These are phyloP conservation scores for Botrytis sinoallii DNA, from an alignment of 2,329 filamentous ascomycete genomes.

Conservation along the genomic window DNA sequence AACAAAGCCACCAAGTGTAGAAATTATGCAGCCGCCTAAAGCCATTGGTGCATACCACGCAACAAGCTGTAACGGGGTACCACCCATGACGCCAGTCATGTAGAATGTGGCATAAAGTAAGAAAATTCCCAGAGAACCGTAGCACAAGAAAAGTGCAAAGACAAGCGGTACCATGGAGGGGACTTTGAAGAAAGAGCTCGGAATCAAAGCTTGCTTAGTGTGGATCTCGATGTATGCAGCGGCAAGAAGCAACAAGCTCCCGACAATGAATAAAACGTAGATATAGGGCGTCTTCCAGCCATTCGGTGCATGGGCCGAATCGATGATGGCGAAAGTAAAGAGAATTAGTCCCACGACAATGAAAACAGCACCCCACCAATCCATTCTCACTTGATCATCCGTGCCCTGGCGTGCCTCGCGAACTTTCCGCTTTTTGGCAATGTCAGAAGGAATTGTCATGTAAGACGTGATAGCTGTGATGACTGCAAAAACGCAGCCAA, in stretches of 20 bases:
- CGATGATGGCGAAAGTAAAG: constrained; percentile 72
- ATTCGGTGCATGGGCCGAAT: constrained; percentile 63
- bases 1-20: constrained; percentile 51
- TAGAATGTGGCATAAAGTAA: constrained; percentile 69
- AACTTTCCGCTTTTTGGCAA: constrained; percentile 37
- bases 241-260: constrained; percentile 54
- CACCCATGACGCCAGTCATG: constrained; percentile 52
- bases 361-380: constrained; percentile 61
- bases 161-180: constrained; percentile 65
- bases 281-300: constrained; percentile 76
- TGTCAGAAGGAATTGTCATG: constrained; percentile 50
- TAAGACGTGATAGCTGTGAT: constrained; percentile 47
- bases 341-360: constrained; percentile 65
- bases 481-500: constrained; percentile 53
- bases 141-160: constrained; percentile 60
- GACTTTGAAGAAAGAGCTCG: constrained; percentile 65
- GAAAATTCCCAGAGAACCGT: constrained; percentile 66
- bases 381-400: constrained; percentile 53
- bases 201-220: constrained; percentile 64
- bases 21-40: constrained; percentile 68
- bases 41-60: constrained; percentile 65
- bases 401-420: constrained; percentile 6
- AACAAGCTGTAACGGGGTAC: constrained; percentile 52
- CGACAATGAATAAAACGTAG: constrained; percentile 60
- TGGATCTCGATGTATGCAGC: constrained; percentile 71